Evolutionary conservation across 108 stramenopile species (phyloP).

Genomic region (Asterionellopsis glacialis): DNA sequence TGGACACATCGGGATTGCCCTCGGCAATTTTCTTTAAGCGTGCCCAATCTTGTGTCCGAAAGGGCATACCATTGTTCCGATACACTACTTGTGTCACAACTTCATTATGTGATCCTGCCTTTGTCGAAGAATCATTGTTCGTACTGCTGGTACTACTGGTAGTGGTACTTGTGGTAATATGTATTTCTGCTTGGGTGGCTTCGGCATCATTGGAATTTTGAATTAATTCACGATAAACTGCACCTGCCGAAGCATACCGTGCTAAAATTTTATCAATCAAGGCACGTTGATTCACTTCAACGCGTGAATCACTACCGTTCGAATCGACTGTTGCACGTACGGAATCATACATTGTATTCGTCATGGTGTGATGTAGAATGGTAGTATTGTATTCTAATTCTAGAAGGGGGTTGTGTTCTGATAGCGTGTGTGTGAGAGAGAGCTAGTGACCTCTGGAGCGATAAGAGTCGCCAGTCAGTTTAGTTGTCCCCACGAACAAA

Average conservation of each 20-base stretch:
- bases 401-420: too few relatives aligned
- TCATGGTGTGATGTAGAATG: too few relatives aligned
- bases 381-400: too few relatives aligned
- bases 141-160: constrained; percentile 6
- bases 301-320: constrained; percentile 45
- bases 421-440: too few relatives aligned
- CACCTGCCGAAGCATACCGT: constrained; percentile 71
- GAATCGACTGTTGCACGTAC: constrained; percentile 29
- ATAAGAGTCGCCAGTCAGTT: too few relatives aligned
- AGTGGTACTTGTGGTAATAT: constrained; percentile 43
- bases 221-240: constrained; percentile 79
- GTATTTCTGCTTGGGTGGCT: constrained; percentile 68
- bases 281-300: constrained; percentile 85
- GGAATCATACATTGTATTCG: constrained; percentile 19
- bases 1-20: constrained; percentile 75
- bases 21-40: constrained; percentile 82
- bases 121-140: not conserved
- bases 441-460: too few relatives aligned
- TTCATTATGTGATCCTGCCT: not conserved
- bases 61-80: constrained; percentile 75
- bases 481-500: too few relatives aligned
- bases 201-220: constrained; percentile 88
- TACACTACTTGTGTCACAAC: constrained; percentile 61
- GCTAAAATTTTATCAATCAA: constrained; percentile 88
- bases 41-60: constrained; percentile 79